Evolutionary conservation across 331 rosid genomes (phyloP).

Genomic region (Acacia concinna): DNA sequence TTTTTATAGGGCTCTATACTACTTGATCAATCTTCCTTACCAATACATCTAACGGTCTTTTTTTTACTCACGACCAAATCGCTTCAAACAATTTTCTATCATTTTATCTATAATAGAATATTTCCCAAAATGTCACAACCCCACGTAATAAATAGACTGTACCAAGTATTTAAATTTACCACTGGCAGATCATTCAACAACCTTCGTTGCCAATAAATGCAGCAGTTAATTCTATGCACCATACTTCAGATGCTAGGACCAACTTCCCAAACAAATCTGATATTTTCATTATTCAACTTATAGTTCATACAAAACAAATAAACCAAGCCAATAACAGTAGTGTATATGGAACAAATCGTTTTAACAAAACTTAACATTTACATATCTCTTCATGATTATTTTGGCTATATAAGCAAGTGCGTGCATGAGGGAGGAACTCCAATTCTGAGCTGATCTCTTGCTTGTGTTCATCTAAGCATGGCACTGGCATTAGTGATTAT

Average conservation of each 20-base stretch:
- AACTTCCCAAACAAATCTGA: not conserved
- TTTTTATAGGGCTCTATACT: no score
- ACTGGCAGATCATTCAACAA: not conserved
- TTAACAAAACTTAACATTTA: not conserved
- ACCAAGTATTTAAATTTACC: not conserved
- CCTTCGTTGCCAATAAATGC: conserved; percentile 5
- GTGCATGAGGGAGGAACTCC: not conserved
- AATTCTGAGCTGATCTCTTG: not conserved
- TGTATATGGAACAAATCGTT: not conserved
- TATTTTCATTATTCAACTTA: not conserved
- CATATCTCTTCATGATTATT: not conserved
- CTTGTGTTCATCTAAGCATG: not conserved
- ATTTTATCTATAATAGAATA: no score
- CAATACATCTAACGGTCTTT: no score
- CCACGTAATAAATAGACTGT: not conserved
- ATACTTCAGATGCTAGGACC: conserved; percentile 18
- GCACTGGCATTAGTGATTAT: not conserved
- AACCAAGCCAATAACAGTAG: not conserved
- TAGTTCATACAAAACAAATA: not conserved
- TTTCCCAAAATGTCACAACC: not conserved
- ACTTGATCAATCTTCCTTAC: no score
- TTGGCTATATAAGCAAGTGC: conserved; percentile 18
- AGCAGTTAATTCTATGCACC: not conserved
- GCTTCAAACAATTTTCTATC: no score
- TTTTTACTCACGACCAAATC: no score